Base-by-base conservation (phyloP, 768 basidiomycete species). In the Dictyophora rubrovolvata region DNA sequence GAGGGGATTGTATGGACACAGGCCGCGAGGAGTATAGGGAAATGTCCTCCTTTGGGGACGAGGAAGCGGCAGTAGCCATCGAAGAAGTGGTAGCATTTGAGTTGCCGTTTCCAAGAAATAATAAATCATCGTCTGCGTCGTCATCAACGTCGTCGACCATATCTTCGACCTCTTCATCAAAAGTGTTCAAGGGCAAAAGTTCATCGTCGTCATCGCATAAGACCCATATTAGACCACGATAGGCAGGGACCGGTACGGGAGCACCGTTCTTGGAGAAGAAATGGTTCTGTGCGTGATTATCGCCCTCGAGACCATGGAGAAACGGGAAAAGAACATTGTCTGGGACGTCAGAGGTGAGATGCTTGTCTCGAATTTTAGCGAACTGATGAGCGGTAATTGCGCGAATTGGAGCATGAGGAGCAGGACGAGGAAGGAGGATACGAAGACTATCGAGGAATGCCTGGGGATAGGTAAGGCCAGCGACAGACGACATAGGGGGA, bases 241-340 rank as follows among this genome's bases (percentile, higher is more conserved):
- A 85, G 23, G 68, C 62, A 5, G 81, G 80, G 4, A 75, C 6
- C 70, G 69, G 54, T 34, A 65, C 56, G 48, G 61, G 22, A 62
- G 61, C 14, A 54, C 59, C 36, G 54, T 60, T 17, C 10, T 77
- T 67, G 11, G 80, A 77, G 68, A 94, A 94, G 77, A 93, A 93
- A 20, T 79, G 76, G 65, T 87, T 89, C 73, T 92, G 91, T 0
- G 84, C 83, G 16, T 79, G 71, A 67, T 91, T 90, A 60, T 84
- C 78, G 63, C 89, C 85, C 66, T 93, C 91, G 61, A 93, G 76
- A 48, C 91, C 89, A 65, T 93, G 92, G 16, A 92, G 73, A 72
- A 93, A 95, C 0, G 92, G 92, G 69, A 95, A 95, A 59, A 93
- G 80, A 64, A 86, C 78, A 46, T 78, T 75, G 72, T 95, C 92